Evolutionary conservation across 768 basidiomycete species (phyloP).

Genomic region (Scleroderma bovista): DNA sequence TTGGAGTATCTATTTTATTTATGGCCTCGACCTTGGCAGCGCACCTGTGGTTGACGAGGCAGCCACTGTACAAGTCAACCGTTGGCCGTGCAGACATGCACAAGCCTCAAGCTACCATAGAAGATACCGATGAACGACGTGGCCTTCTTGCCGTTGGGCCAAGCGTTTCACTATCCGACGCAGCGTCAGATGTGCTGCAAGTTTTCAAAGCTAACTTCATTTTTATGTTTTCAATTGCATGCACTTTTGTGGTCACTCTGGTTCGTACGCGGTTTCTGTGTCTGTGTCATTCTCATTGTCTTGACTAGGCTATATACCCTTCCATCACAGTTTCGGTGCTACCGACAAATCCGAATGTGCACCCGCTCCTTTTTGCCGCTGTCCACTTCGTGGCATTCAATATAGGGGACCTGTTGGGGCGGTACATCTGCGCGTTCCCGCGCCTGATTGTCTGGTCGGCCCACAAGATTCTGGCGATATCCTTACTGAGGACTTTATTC

Average conservation of each 20-base stretch:
- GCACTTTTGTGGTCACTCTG: conserved; percentile 74
- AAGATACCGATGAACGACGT: conserved; percentile 30
- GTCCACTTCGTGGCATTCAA: conserved; percentile 77
- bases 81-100: conserved; percentile 42
- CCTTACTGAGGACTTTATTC: conserved; percentile 71
- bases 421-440: conserved; percentile 63
- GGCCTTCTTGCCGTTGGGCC: conserved; percentile 34
- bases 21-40: conserved; percentile 49
- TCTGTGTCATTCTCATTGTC: conserved; percentile 3
- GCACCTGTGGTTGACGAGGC: conserved; percentile 51
- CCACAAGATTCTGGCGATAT: conserved; percentile 53
- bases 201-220: conserved; percentile 59
- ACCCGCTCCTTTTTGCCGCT: conserved; percentile 79
- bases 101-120: conserved; percentile 16
- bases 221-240: conserved; percentile 70
- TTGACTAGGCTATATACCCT: conserved; percentile 73
- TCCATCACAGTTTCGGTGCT: conserved; percentile 75
- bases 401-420: conserved; percentile 64
- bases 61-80: conserved; percentile 54
- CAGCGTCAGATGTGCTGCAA: conserved; percentile 41
- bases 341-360: conserved; percentile 57
- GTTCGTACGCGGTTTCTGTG: conserved; percentile 37
- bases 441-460: conserved; percentile 64
- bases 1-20: conserved; percentile 63
- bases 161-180: conserved; percentile 20